Evolutionary conservation across 1,139 yeast genomes (phyloP), one percentile per base, ranked within the genome.

Genomic region (Blastobotrys apis): DNA sequence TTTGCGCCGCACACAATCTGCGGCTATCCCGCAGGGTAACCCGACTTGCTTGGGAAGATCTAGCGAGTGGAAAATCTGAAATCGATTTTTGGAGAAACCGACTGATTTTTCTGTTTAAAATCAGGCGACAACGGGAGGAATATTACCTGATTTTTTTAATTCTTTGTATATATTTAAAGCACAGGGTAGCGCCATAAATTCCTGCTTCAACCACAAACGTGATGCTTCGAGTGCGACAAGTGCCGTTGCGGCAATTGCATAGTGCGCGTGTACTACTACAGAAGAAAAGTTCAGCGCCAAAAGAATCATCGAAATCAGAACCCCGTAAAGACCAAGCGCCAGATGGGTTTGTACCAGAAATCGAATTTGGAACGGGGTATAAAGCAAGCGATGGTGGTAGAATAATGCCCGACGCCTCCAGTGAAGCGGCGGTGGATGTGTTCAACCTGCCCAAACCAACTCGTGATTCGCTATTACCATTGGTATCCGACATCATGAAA

Each of bases 371-470:
- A 4, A 5, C 19, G 12, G 23, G 16, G 10, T 21, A 34, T 12
- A 34, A 35, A 29, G 22, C 23, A 8, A 41, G 21, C 21, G 22
- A 41, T 30, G 44, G 44, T n/a, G 44, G 44, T 2, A 23, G 44
- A 33, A 19, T 15, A 9, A 8, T 21, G 9, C 35, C 39, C 13
- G 21, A 4, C 9, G 20, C 27, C 15, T 33, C 45, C 3, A 32
- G 35, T 17, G 31, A 19, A 9, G 25, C 39, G 1, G 34, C 39
- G 45, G 25, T 15, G 17, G 38, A 21, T 12, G 27, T 47, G 5
- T 25, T 44, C 10, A 30, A 41, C 8, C 22, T 47, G 41, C 40
- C 22, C 19, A 34, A 38, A 27, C 50, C 50, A 2, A 38, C 43
- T 20, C 23, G 45, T 35, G 26, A 40, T 21, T 17, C 34, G 8